Evolutionary conservation across 345 rosid species (phyloP).

Genomic region (Aquilaria sinensis): DNA sequence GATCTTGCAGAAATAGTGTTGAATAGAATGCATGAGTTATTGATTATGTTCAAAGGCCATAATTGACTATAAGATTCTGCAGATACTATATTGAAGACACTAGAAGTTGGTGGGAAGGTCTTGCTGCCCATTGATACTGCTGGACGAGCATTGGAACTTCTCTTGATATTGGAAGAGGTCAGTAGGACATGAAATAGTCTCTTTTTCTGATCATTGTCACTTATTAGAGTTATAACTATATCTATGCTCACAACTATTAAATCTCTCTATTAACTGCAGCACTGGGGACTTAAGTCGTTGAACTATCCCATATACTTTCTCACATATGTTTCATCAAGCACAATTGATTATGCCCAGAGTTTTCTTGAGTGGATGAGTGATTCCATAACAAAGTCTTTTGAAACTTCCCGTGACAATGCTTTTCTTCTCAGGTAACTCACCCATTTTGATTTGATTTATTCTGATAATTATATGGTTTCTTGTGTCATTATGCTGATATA

Average conservation of each 20-base stretch:
- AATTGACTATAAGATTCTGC: neutral
- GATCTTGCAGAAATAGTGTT: no score
- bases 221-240: neutral
- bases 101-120: constrained; percentile 84
- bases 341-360: constrained; percentile 94
- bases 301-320: constrained; percentile 82
- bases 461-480: neutral
- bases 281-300: constrained; percentile 62
- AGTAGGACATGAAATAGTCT: constrained; percentile 9
- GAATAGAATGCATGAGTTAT: neutral
- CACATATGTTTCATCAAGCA: constrained; percentile 87
- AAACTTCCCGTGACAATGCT: constrained; percentile 95
- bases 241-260: constrained; percentile 14
- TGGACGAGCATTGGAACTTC: constrained; percentile 89
- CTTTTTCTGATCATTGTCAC: neutral
- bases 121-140: constrained; percentile 88
- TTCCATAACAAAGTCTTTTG: constrained; percentile 92
- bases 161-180: constrained; percentile 89
- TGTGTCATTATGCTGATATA: constrained; percentile 3
- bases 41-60: no score
- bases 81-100: constrained; percentile 58
- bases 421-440: constrained; percentile 71
- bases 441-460: neutral
- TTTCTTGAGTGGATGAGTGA: constrained; percentile 99
- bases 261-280: constrained; percentile 42